phyloP scores from a whole-genome alignment of 371 early-diverging fungal genomes.

The Mucor circinelloides region DNA sequence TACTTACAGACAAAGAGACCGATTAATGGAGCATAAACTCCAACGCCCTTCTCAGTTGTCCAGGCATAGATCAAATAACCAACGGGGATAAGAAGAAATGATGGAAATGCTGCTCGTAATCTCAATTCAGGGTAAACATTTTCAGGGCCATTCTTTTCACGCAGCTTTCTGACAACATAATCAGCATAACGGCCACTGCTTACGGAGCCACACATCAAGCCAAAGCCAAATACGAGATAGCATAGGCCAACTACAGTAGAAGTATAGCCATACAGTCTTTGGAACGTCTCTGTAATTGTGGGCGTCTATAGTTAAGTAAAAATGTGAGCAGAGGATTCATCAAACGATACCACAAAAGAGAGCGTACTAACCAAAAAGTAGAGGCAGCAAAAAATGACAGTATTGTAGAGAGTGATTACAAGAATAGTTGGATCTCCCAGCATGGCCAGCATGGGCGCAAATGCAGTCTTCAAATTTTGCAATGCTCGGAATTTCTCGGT shows the following conservation, averaged over 20 bases:
- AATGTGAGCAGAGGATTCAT: not conserved
- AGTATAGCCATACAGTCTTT: slow-evolving; percentile 29
- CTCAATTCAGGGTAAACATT: slow-evolving; percentile 44
- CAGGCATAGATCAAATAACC: slow-evolving; percentile 61
- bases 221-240: slow-evolving; percentile 51
- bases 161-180: slow-evolving; percentile 35
- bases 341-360: not conserved
- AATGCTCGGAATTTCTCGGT: slow-evolving; percentile 9
- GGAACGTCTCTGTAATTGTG: slow-evolving; percentile 43
- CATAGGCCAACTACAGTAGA: slow-evolving; percentile 45
- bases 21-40: slow-evolving; percentile 48
- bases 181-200: slow-evolving; percentile 52
- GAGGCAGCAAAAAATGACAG: slow-evolving; percentile 31
- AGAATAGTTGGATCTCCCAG: slow-evolving; percentile 28
- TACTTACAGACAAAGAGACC: slow-evolving; percentile 59
- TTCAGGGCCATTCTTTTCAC: slow-evolving; percentile 3
- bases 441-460: slow-evolving; percentile 29
- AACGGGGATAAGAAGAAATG: slow-evolving; percentile 51
- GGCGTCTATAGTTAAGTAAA: slow-evolving; percentile 33
- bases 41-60: slow-evolving; percentile 39
- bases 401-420: slow-evolving; percentile 29
- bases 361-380: slow-evolving; percentile 25
- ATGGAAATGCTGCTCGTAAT: slow-evolving; percentile 44
- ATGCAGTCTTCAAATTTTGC: not conserved
- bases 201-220: slow-evolving; percentile 50